Conservation (phyloP, 2,329 filamentous ascomycete species). For the Elsinoe ampelina region DNA sequence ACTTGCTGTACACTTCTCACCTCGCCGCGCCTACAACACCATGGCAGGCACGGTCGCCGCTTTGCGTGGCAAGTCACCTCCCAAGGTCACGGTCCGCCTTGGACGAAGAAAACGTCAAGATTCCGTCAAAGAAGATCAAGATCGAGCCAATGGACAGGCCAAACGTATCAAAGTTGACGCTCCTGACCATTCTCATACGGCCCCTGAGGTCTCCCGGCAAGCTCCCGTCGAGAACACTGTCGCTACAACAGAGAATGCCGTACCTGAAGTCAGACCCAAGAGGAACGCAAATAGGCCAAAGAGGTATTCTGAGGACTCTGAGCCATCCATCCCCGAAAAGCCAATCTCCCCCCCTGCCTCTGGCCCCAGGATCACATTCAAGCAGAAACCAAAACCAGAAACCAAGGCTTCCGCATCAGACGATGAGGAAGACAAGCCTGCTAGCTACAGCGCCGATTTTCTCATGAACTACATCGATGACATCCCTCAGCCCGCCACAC, state of each 20-base stretch:
- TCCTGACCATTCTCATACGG: not conserved
- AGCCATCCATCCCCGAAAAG: not conserved
- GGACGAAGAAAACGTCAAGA: not conserved
- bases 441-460: conserved; percentile 24
- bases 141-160: not conserved
- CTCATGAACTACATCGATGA: conserved; percentile 26
- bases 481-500: conserved; percentile 1
- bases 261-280: not conserved
- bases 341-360: not conserved
- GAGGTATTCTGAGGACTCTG: conserved; percentile 2
- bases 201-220: not conserved
- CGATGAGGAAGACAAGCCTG: conserved; percentile 16
- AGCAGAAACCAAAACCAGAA: conserved; percentile 13
- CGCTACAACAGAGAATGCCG: not conserved
- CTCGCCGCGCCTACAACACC: not conserved
- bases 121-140: not conserved
- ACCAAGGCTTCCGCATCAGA: not conserved
- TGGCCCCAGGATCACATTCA: not conserved
- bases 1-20: not conserved
- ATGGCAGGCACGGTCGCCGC: conserved; percentile 13
- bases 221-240: not conserved
- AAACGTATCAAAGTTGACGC: conserved; percentile 1
- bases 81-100: conserved; percentile 9
- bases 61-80: conserved; percentile 5
- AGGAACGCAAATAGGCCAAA: conserved; percentile 4